These are phyloP conservation scores for Phytopythium mirpurense DNA, from an alignment of 352 stramenopile species.

Conservation along the genomic window DNA sequence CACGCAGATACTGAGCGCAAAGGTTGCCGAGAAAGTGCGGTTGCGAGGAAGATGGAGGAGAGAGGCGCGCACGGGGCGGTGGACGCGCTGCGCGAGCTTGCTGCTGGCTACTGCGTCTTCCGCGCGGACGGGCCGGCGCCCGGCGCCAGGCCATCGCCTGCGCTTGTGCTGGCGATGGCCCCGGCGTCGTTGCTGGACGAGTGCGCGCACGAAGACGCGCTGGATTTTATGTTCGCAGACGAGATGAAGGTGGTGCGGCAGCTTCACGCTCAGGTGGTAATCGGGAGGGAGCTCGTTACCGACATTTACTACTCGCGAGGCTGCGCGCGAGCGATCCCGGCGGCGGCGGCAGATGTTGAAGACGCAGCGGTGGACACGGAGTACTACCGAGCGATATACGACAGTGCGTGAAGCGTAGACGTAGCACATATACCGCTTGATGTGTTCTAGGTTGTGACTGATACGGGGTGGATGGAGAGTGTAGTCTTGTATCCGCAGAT, in stretches of 20 bases:
- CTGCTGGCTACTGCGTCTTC: conserved; percentile 12
- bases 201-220: conserved; percentile 43
- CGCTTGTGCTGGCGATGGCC: conserved; percentile 21
- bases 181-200: conserved; percentile 24
- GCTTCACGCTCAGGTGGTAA: conserved; percentile 27
- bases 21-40: conserved; percentile 13
- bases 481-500: conserved; percentile 59
- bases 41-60: conserved; percentile 10
- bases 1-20: background rate
- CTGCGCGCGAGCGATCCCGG: conserved; percentile 47
- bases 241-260: conserved; percentile 59
- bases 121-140: conserved; percentile 1
- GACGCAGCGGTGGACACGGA: conserved; percentile 20
- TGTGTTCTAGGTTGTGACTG: background rate
- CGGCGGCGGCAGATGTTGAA: conserved; percentile 14
- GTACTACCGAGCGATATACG: conserved; percentile 45
- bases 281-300: conserved; percentile 31
- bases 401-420: conserved; percentile 1
- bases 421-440: background rate
- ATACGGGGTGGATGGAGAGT: background rate
- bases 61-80: conserved; percentile 7
- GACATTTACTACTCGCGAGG: conserved; percentile 56
- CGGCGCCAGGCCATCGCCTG: conserved; percentile 9
- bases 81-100: conserved; percentile 27
- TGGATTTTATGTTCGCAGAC: conserved; percentile 45